These are phyloP conservation scores for Amaranthus palmeri DNA, from an alignment of 148 eudicot genomes.

Conservation along the genomic window DNA sequence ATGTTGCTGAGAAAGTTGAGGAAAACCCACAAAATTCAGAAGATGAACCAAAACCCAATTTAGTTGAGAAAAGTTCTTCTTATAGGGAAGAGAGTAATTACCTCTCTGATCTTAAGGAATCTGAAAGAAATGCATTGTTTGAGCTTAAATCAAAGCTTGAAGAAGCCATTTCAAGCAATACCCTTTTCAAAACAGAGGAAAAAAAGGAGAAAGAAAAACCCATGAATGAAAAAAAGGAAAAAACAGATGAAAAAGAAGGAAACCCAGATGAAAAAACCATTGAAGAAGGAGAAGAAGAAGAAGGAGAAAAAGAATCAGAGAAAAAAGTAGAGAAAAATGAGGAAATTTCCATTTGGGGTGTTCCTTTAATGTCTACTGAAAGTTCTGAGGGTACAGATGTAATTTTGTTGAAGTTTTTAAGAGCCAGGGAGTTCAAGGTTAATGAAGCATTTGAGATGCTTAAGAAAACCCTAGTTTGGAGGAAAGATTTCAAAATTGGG, in stretches of 20 bases:
- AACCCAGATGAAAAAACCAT: constrained; percentile 4
- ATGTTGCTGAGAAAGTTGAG: constrained; percentile 8
- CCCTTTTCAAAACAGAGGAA: constrained; percentile 26
- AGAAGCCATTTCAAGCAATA: constrained; percentile 43
- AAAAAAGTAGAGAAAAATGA: constrained; percentile 10
- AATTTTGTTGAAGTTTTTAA: constrained; percentile 52
- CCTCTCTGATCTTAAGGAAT: constrained; percentile 49
- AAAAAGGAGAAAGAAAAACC: constrained; percentile 7
- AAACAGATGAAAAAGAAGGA: constrained; percentile 3
- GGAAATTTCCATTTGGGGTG: constrained; percentile 48
- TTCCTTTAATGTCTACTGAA: constrained; percentile 48
- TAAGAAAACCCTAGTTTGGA: constrained; percentile 51
- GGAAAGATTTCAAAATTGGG: constrained; percentile 42
- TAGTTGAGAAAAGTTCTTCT: constrained; percentile 45
- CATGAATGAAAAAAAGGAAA: not conserved
- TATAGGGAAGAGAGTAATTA: constrained; percentile 61
- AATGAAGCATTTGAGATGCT: constrained; percentile 57
- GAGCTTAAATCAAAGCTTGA: constrained; percentile 48
- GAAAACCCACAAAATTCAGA: constrained; percentile 19
- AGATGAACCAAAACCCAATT: constrained; percentile 15
- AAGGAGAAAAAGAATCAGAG: constrained; percentile 1
- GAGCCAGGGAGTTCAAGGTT: constrained; percentile 61
- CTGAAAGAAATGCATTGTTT: constrained; percentile 45
- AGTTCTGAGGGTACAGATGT: constrained; percentile 42
- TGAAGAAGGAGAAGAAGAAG: constrained; percentile 4